A percentile compares a stretch with the other conserved stretches of the same genome.
Evolutionary conservation across 306 rosid species (phyloP).

Genomic region (Urtica urens): DNA sequence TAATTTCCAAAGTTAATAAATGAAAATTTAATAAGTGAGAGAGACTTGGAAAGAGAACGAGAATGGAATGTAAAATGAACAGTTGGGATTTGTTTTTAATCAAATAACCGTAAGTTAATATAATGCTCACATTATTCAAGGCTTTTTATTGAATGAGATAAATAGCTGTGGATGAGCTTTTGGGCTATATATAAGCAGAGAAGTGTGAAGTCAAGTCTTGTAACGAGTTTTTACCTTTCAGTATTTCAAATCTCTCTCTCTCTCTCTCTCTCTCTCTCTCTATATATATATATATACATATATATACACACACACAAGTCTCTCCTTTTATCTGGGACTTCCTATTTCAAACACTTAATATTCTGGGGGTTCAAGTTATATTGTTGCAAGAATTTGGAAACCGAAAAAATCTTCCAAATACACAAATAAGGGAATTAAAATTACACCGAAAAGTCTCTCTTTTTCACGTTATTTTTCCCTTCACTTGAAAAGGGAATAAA

Average conservation of each 20-base stretch:
- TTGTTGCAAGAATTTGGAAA: not conserved
- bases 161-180: too few relatives aligned
- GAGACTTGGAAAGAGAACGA: too few relatives aligned
- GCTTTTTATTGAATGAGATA: too few relatives aligned
- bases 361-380: not conserved
- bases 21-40: too few relatives aligned
- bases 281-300: too few relatives aligned
- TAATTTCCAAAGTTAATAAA: not conserved
- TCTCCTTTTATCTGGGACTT: slow-evolving; percentile 2
- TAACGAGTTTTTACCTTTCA: not conserved
- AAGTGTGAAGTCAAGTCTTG: not conserved
- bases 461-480: not conserved
- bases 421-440: not conserved
- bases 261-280: slow-evolving; percentile 1
- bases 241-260: not conserved
- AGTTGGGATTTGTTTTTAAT: too few relatives aligned
- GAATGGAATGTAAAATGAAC: too few relatives aligned
- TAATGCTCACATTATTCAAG: too few relatives aligned
- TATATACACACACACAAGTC: too few relatives aligned
- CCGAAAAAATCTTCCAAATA: not conserved
- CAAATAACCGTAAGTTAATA: too few relatives aligned
- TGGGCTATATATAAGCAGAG: not conserved
- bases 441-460: not conserved
- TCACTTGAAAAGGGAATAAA: not conserved
- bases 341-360: not conserved